A percentile compares a stretch with the other conserved stretches of the same genome.
Evolutionary conservation across 2,329 filamentous ascomycete species (phyloP).

Genomic region (Xylariaceae sp.): DNA sequence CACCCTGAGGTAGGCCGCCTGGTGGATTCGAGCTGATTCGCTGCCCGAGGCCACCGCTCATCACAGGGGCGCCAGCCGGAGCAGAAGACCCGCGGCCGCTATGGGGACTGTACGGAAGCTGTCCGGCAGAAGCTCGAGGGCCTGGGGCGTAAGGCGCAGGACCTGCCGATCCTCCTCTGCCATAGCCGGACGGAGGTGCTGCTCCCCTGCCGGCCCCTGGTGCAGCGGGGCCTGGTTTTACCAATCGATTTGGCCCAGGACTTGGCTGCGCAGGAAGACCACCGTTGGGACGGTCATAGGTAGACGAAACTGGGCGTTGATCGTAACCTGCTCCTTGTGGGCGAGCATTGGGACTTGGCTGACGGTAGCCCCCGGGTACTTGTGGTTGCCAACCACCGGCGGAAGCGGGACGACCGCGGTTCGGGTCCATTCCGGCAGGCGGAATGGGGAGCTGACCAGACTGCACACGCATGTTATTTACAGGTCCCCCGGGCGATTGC

Average conservation of each 20-base stretch:
- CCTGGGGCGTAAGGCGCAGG: slow-evolving; percentile 33
- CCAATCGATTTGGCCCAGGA: slow-evolving; percentile 37
- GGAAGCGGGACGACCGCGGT: slow-evolving; percentile 42
- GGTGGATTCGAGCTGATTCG: slow-evolving; percentile 25
- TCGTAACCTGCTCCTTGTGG: slow-evolving; percentile 28
- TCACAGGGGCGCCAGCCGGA: slow-evolving; percentile 24
- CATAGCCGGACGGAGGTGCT: slow-evolving; percentile 27
- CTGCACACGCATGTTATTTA: slow-evolving; percentile 41
- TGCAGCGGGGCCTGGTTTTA: slow-evolving; percentile 36
- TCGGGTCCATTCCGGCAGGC: slow-evolving; percentile 39
- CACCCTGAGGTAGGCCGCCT: slow-evolving; percentile 30
- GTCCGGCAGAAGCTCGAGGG: slow-evolving; percentile 35
- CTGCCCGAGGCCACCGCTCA: slow-evolving; percentile 29
- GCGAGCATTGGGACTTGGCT: slow-evolving; percentile 36
- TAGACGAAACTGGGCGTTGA: slow-evolving; percentile 22
- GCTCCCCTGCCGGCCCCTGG: slow-evolving; percentile 29
- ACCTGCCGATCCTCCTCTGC: slow-evolving; percentile 24
- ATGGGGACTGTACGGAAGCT: slow-evolving; percentile 25
- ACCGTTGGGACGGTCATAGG: slow-evolving; percentile 24
- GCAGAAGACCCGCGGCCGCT: slow-evolving; percentile 26
- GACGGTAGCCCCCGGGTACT: slow-evolving; percentile 39
- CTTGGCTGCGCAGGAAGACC: slow-evolving; percentile 34
- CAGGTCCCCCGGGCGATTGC: slow-evolving; percentile 33
- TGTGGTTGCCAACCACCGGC: slow-evolving; percentile 44
- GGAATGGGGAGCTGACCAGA: slow-evolving; percentile 46